These are phyloP conservation scores for Trichomonascaceae sp. DNA, from an alignment of 1,139 yeast genomes.

Conservation along the genomic window DNA sequence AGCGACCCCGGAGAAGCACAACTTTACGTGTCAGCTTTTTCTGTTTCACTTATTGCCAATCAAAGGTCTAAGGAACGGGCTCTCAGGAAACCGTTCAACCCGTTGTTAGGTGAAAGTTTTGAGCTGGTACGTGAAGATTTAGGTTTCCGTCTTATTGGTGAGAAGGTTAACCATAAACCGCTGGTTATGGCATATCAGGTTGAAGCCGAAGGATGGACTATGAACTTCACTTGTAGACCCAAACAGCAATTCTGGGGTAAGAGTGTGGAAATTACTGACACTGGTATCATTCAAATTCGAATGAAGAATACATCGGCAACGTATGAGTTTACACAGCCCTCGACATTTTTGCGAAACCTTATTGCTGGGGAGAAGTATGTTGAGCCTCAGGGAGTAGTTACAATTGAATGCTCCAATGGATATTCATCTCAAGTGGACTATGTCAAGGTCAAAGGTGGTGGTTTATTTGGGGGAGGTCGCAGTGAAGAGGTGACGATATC, in stretches of 20 bases:
- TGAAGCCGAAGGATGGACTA: conserved; percentile 70
- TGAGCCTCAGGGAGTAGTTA: conserved; percentile 75
- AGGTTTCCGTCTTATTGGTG: conserved; percentile 63
- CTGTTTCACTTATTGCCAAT: conserved; percentile 65
- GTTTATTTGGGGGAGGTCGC: conserved; percentile 72
- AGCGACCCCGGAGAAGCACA: conserved; percentile 47
- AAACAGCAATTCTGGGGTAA: conserved; percentile 95
- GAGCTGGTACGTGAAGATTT: conserved; percentile 76
- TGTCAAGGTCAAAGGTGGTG: conserved; percentile 44
- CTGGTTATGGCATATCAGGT: conserved; percentile 74
- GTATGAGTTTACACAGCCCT: conserved; percentile 77
- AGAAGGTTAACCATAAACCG: conserved; percentile 79
- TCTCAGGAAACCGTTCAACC: conserved; percentile 86
- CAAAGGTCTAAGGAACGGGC: conserved; percentile 70
- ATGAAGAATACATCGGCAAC: conserved; percentile 59
- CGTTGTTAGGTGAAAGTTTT: conserved; percentile 79
- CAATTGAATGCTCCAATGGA: conserved; percentile 63
- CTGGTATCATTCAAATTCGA: conserved; percentile 57
- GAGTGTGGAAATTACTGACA: conserved; percentile 72
- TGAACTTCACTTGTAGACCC: conserved; percentile 70
- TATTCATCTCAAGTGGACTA: conserved; percentile 65
- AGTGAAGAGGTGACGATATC: conserved; percentile 68
- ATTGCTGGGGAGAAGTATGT: conserved; percentile 93
- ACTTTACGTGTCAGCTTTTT: conserved; percentile 73
- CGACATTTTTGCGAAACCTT: conserved; percentile 73